Percentiles rank a stretch among this genome's conserved stretches.
Evolutionary conservation across 2,329 filamentous ascomycete genomes (phyloP).

Genomic region (Penicillium digitatum): DNA sequence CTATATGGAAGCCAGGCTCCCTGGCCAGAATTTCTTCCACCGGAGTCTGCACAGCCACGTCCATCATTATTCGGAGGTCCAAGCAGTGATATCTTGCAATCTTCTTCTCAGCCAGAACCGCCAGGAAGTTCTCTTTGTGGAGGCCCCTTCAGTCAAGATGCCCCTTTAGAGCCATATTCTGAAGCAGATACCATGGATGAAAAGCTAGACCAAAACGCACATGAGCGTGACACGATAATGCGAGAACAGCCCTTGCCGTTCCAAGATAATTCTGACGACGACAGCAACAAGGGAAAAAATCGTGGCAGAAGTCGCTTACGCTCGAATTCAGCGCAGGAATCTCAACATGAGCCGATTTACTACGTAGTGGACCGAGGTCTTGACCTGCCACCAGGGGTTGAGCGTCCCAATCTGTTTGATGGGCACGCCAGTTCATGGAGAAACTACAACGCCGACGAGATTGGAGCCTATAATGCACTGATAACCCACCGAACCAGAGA

Average conservation of each 20-base stretch:
- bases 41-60: conserved; percentile 19
- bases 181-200: conserved; percentile 8
- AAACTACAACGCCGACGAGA: conserved; percentile 85
- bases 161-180: conserved; percentile 11
- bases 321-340: neutral
- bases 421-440: conserved; percentile 67
- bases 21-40: conserved; percentile 21
- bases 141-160: conserved; percentile 25
- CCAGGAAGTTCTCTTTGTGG: conserved; percentile 29
- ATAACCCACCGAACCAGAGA: conserved; percentile 62
- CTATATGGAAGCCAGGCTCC: conserved; percentile 17
- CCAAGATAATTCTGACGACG: conserved; percentile 24
- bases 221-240: conserved; percentile 24
- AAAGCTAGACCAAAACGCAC: conserved; percentile 3
- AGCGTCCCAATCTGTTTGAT: conserved; percentile 56
- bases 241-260: conserved; percentile 17
- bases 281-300: conserved; percentile 22
- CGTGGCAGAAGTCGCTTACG: conserved; percentile 7
- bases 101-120: conserved; percentile 30
- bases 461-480: conserved; percentile 61
- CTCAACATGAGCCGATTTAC: neutral
- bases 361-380: conserved; percentile 22
- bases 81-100: conserved; percentile 25
- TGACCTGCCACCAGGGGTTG: conserved; percentile 16
- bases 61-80: conserved; percentile 22